A percentile compares a stretch with the other conserved stretches of the same genome.
Evolutionary conservation across 1,284 basidiomycete genomes (phyloP).

Genomic region (Ceratobasidium sp.): DNA sequence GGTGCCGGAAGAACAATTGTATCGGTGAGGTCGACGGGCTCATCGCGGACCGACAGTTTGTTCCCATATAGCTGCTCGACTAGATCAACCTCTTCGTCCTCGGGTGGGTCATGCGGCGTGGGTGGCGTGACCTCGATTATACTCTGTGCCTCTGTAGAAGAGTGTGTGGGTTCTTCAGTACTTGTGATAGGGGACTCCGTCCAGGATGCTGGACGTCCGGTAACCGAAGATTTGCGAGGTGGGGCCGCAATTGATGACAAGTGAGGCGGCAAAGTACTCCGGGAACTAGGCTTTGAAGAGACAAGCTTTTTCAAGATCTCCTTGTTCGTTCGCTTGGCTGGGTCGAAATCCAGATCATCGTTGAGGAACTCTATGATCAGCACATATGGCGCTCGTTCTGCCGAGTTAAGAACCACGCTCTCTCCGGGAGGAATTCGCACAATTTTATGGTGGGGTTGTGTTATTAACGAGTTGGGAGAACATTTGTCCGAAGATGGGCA

Average conservation of each 20-base stretch:
- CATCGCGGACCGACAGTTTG: constrained; percentile 75
- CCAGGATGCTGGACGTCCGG: constrained; percentile 21
- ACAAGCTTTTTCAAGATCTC: constrained; percentile 88
- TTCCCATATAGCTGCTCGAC: constrained; percentile 92
- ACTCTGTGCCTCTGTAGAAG: constrained; percentile 25
- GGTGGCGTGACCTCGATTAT: constrained; percentile 44
- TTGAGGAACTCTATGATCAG: constrained; percentile 93
- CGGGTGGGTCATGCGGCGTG: constrained; percentile 47
- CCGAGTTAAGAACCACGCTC: constrained; percentile 97
- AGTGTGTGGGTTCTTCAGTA: neutral
- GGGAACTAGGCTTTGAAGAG: constrained; percentile 68
- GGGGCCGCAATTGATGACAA: constrained; percentile 4
- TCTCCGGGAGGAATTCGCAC: constrained; percentile 98
- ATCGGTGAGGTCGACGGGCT: constrained; percentile 79
- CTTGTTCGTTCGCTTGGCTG: constrained; percentile 82
- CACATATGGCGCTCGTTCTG: constrained; percentile 94
- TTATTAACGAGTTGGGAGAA: constrained; percentile 55
- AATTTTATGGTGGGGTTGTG: constrained; percentile 89
- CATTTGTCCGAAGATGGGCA: constrained; percentile 77
- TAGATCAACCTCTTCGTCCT: constrained; percentile 89
- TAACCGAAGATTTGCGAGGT: constrained; percentile 15
- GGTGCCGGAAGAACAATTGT: constrained; percentile 79
- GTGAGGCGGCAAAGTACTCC: constrained; percentile 27
- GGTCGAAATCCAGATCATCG: constrained; percentile 95
- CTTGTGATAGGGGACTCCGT: constrained; percentile 34